Percentiles rank a stretch among this genome's conserved stretches.
phyloP scores from a whole-genome alignment of 169 alveolate genomes.

The Plasmodium chabaudi region DNA sequence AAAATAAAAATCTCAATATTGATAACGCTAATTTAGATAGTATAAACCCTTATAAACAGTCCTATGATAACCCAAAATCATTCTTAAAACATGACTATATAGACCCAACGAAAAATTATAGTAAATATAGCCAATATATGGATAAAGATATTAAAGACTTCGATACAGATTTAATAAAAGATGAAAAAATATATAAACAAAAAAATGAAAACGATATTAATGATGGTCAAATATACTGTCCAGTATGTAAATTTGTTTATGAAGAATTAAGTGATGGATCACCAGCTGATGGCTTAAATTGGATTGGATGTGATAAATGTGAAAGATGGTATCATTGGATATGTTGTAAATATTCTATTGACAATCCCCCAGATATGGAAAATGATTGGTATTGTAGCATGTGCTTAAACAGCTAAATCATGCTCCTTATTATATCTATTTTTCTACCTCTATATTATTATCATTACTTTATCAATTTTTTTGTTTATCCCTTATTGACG shows the following conservation, averaged over 20 bases:
- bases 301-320: constrained; percentile 89
- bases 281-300: constrained; percentile 88
- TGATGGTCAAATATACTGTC: constrained; percentile 83
- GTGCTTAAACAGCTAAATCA: constrained; percentile 41
- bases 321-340: constrained; percentile 87
- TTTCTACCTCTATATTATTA: too few relatives aligned
- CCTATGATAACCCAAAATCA: too few relatives aligned
- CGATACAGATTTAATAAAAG: constrained; percentile 78
- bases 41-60: too few relatives aligned
- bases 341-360: constrained; percentile 77
- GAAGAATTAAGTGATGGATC: constrained; percentile 85
- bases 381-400: constrained; percentile 69
- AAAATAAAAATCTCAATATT: constrained; percentile 19
- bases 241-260: constrained; percentile 83
- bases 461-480: too few relatives aligned
- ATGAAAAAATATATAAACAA: constrained; percentile 78
- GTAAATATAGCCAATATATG: too few relatives aligned
- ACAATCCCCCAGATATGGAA: constrained; percentile 73
- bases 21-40: not conserved
- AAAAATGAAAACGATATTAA: constrained; percentile 77
- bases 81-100: too few relatives aligned
- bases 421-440: not conserved
- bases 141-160: constrained; percentile 9
- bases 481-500: too few relatives aligned
- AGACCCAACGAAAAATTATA: too few relatives aligned